Percentiles rank a stretch among this genome's conserved stretches.
phyloP scores from a whole-genome alignment of 2,329 filamentous ascomycete genomes.

The Sporothrix humicola region DNA sequence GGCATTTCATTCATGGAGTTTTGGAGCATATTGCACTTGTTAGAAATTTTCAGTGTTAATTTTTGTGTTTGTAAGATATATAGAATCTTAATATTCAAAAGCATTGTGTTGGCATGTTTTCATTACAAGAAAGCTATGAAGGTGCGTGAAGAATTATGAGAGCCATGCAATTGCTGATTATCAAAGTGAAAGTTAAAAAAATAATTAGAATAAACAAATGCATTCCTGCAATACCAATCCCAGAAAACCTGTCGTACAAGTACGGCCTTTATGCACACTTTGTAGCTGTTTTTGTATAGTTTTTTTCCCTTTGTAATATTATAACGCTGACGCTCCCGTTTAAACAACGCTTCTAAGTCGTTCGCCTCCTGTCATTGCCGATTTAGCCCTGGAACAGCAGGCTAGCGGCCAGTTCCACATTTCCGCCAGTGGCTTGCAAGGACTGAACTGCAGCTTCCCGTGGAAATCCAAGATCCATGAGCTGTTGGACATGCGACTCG shows the following conservation, averaged over 20 bases:
- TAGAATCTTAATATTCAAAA: slow-evolving; percentile 4
- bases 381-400: slow-evolving; percentile 65
- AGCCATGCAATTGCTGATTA: too few species aligned
- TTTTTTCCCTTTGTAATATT: too few species aligned
- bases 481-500: slow-evolving; percentile 73
- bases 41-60: too few species aligned
- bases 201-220: neutral
- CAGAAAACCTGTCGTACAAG: neutral
- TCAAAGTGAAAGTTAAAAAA: neutral
- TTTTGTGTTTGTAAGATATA: neutral
- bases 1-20: slow-evolving; percentile 14
- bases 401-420: slow-evolving; percentile 86
- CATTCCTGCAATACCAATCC: neutral
- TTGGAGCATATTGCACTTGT: neutral
- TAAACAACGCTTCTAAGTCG: neutral
- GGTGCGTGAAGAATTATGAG: too few species aligned
- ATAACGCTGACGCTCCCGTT: neutral
- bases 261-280: neutral
- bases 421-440: slow-evolving; percentile 80
- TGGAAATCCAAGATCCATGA: slow-evolving; percentile 78
- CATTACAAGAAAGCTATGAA: neutral
- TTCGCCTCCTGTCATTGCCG: neutral
- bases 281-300: neutral
- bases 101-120: neutral
- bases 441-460: slow-evolving; percentile 78